These are phyloP conservation scores for Plicaturopsis crispa DNA, from an alignment of 768 basidiomycete species.

Conservation along the genomic window DNA sequence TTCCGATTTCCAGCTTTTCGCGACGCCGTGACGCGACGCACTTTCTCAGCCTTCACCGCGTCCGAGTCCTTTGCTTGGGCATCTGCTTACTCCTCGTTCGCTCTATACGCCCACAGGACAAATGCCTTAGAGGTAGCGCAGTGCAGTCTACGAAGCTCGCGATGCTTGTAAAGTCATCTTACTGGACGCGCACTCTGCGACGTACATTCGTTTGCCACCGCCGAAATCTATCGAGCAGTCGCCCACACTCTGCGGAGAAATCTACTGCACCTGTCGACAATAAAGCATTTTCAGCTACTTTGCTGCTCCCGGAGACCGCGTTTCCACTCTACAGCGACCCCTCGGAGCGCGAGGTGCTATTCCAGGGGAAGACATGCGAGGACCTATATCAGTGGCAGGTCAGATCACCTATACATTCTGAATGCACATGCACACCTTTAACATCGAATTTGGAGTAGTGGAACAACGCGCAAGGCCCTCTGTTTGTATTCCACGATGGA, in stretches of 20 bases:
- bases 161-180: no score
- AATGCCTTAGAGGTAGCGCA: no score
- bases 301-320: slow-evolving; percentile 74
- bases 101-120: no score
- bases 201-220: no score
- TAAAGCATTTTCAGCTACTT: slow-evolving; percentile 48
- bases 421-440: not conserved
- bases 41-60: no score
- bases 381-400: slow-evolving; percentile 79
- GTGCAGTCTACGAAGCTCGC: no score
- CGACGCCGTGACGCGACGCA: no score
- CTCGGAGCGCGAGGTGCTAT: slow-evolving; percentile 49
- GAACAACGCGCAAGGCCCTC: slow-evolving; percentile 53
- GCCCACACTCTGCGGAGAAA: not conserved
- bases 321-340: slow-evolving; percentile 73
- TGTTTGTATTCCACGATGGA: slow-evolving; percentile 90
- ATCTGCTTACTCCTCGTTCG: no score
- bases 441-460: slow-evolving; percentile 32
- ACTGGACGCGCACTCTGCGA: no score
- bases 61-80: no score
- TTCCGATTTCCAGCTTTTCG: no score
- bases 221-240: not conserved
- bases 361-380: slow-evolving; percentile 58
- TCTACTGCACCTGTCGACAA: not conserved
- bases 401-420: slow-evolving; percentile 6